Evolutionary conservation across 371 early-diverging fungal species (phyloP).

Genomic region (Phascolomyces articulosus): DNA sequence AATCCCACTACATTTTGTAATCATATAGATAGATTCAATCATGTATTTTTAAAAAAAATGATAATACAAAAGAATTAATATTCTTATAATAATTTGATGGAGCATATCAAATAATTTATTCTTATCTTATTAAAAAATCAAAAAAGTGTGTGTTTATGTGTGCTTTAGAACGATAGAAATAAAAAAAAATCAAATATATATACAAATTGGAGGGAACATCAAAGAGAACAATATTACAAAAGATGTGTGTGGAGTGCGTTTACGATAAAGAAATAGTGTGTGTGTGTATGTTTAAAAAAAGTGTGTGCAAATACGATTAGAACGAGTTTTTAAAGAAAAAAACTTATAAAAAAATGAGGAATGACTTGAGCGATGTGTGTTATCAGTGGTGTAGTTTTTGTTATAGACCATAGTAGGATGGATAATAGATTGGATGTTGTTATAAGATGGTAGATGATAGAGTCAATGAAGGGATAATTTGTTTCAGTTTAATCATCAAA

Average conservation of each 20-base stretch:
- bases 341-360: background rate
- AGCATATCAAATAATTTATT: too few relatives aligned
- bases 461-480: too few relatives aligned
- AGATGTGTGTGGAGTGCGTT: constrained; percentile 1
- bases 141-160: background rate
- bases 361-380: background rate
- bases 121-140: background rate
- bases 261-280: too few relatives aligned
- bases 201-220: background rate
- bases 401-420: too few relatives aligned
- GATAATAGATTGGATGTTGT: too few relatives aligned
- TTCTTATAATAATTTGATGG: too few relatives aligned
- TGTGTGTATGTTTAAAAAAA: background rate
- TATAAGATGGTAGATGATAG: too few relatives aligned
- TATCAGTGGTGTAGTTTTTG: too few relatives aligned
- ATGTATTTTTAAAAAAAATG: too few relatives aligned
- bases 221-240: constrained; percentile 1
- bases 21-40: too few relatives aligned
- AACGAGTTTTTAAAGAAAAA: background rate
- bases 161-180: background rate
- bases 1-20: too few relatives aligned
- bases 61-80: too few relatives aligned
- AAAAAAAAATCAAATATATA: background rate
- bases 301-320: background rate
- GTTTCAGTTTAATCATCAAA: constrained; percentile 17